Base-by-base conservation (phyloP, 495 filamentous ascomycete species). In the Lepraria neglecta region DNA sequence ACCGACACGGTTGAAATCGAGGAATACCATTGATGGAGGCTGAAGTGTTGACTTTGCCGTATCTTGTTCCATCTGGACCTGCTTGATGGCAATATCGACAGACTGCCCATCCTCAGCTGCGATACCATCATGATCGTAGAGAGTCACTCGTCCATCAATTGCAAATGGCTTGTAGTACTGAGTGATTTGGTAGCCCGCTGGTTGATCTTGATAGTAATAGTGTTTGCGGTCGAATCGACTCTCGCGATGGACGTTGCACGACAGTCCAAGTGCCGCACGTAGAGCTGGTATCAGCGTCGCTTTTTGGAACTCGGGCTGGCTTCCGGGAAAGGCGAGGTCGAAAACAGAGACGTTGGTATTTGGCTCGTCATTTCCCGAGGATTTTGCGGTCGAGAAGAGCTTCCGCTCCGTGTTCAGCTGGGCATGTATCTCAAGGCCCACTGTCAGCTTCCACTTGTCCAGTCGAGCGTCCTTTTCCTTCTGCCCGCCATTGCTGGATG, bases 151-250 rank as follows among this genome's bases (percentile, higher is more conserved):
- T 28, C 94, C 95, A 67, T 91, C 76, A 59, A 78, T 77, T 0
- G 94, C 94, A 70, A 97, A 91, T 0, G 94, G 92, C 65, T 90
- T 80, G 67, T 87, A 96, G 74, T 91, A 97, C 68, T 99, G 95
- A 7, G 94, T 99, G 59, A 99, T 94, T 72, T 99, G 94, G 73
- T 97, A 99, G 0, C 94, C 94, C 0, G 87, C 78, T 7, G 95
- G 94, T 70, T 99, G 94, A 72, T 99, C 94, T 80, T 91, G 92
- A 74, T 97, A 95, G 74, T 97, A 97, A 71, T 99, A 99, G 69
- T 99, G 94, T 71, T 99, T 99, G 54, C 94, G 81, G 73, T 99
- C 94, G 72, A 95, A 99, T 38, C 80, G 80, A 68, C 90, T 95
- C 51, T 80, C 78, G 2, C 72, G 78, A 69, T 91, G 84, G 53